phyloP scores from a whole-genome alignment of 192 early-diverging fungal species.

The Podochytrium sp. region DNA sequence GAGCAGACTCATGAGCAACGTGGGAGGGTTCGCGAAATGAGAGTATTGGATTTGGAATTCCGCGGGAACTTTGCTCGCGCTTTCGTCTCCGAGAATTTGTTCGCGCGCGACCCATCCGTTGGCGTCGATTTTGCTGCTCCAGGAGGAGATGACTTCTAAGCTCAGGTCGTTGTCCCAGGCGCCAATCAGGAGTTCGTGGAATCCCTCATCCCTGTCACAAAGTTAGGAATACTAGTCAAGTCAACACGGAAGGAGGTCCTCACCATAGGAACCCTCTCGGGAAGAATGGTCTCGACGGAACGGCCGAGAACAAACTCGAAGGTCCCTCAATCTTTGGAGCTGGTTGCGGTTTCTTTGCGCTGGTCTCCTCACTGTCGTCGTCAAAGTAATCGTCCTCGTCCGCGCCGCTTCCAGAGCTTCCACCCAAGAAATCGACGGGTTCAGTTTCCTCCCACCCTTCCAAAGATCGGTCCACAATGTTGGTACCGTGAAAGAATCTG shows the following conservation, averaged over 20 bases:
- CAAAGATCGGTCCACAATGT: slow-evolving; percentile 72
- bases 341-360: slow-evolving; percentile 29
- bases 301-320: slow-evolving; percentile 74
- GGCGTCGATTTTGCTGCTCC: slow-evolving; percentile 77
- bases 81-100: slow-evolving; percentile 93
- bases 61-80: slow-evolving; percentile 81
- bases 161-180: slow-evolving; percentile 89
- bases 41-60: slow-evolving; percentile 95
- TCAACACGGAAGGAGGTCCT: slow-evolving; percentile 12
- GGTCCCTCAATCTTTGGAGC: slow-evolving; percentile 68
- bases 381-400: slow-evolving; percentile 56
- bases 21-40: slow-evolving; percentile 92
- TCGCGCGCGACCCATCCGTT: slow-evolving; percentile 93
- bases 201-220: slow-evolving; percentile 83
- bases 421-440: slow-evolving; percentile 52
- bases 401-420: slow-evolving; percentile 63
- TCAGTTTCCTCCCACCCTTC: slow-evolving; percentile 67
- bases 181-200: slow-evolving; percentile 82
- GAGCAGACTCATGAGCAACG: slow-evolving; percentile 72
- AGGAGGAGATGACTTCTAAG: slow-evolving; percentile 79
- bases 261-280: slow-evolving; percentile 94
- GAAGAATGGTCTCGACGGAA: slow-evolving; percentile 91
- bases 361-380: slow-evolving; percentile 17
- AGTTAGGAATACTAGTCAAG: background rate
- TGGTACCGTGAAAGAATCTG: slow-evolving; percentile 75